Base-by-base conservation (phyloP, 2,329 filamentous ascomycete genomes). In the Ramularia endophylla region DNA sequence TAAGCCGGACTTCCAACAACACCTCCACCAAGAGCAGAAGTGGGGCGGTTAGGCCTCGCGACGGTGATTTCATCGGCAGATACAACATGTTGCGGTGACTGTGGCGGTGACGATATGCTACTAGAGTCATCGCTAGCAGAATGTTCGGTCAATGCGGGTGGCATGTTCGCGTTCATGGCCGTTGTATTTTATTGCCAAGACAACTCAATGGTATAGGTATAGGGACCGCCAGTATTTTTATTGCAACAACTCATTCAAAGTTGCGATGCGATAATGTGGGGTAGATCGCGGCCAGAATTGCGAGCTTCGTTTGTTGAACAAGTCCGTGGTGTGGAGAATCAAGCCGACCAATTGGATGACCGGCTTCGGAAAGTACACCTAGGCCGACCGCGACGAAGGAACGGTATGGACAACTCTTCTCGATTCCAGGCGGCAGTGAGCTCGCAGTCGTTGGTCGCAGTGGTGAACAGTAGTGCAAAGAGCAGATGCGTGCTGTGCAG, bases 21-120 rank as follows among this genome's bases (percentile, higher is more conserved):
- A 60, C 55, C 62, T 59, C 54, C 60, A 56, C 41, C 53, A 41
- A 43, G 51, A 51, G 48, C 60, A 43, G 52, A 40, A 37, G 33
- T 43, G 13, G 54, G 22, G 6, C 22, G 22, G 11, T 25, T 6
- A 6, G 22, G 22, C 11, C 22, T 25, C 11, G 22, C 48, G 43
- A 59, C 55, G 34, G 34, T 46, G 36, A 57, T 58, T 20, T 50
- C 55, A 41, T 59, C 55, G 33, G 41, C 32, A 25, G 29, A 31
- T 30, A 17, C 29, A 30, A 35, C 15, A 34, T 48, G 41, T 41
- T 52, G 54, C 25, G 56, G 56, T 31, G 55, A 56, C 17, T 39
- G 43, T 2, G 53, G 53, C 38, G 55, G 53, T 33, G 55, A 51
- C 8, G 56, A 59, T 27, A 57, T 46, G 6, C 6, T 25, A 12